Base-by-base conservation (phyloP, 495 filamentous ascomycete genomes). In the Aspergillus incahuasiensis region DNA sequence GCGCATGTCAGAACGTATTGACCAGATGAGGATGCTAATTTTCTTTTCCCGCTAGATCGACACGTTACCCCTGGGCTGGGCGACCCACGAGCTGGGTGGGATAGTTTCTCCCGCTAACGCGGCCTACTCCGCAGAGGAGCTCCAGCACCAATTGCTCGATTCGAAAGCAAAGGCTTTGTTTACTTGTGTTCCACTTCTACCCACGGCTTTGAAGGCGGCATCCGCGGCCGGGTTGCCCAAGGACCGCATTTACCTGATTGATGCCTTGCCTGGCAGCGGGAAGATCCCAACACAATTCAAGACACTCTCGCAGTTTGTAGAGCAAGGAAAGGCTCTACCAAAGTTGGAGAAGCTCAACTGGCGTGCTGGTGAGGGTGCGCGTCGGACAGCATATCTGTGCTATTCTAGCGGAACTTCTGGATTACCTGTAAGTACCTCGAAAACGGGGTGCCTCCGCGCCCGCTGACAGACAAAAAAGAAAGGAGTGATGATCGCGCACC, bases 401-500 rank as follows among this genome's bases (percentile, higher is more conserved):
- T 28, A 28, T 28, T 28, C 25, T 4, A 28, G 25, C 25, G 25
- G 25, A 28, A 28, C 25, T 28, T 28, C 25, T 8, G 25, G 25
- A 28, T 68, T 95, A 44, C 91, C 91, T 34, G 87, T 89, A 75
- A 64, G 80, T 73, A 45, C 57, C 28, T n/a, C 22, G 38, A 40
- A 19, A 8, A 28, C 16, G 48, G 42, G 34, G 39, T 24, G 0
- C n/a, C 34, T 41, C 30, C 39, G 3, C 11, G 35, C n/a, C n/a
- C 54, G 19, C 46, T 22, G 32, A 25, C 9, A 40, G 9, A 20
- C 6, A 42, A 46, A 60, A 15, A 51, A 92, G 86, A 96, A 96
- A 90, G 91, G 90, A 22, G 91, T 95, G 35, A 95, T 91, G 90
- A 90, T 96, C 58, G 86, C 89, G 13, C 91, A 96, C 69, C 71